phyloP scores from a whole-genome alignment of 2,329 filamentous ascomycete species.

The Aspergillus fructus region DNA sequence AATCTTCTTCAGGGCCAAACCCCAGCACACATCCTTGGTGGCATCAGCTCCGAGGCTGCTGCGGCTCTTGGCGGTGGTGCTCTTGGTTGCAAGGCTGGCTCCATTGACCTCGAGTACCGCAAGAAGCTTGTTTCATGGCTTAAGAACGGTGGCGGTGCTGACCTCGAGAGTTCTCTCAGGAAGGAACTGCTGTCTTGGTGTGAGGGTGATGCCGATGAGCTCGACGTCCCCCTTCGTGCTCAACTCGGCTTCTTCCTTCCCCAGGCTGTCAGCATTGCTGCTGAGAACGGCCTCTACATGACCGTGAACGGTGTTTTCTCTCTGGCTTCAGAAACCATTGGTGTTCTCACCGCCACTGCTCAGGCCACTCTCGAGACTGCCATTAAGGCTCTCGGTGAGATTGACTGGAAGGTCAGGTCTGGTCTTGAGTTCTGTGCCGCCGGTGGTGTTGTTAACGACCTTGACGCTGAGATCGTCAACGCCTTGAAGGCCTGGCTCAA shows the following conservation, averaged over 20 bases:
- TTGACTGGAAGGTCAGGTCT: slow-evolving; percentile 31
- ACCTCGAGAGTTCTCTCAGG: slow-evolving; percentile 29
- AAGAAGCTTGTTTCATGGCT: slow-evolving; percentile 32
- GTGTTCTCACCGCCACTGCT: slow-evolving; percentile 30
- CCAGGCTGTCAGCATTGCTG: slow-evolving; percentile 33
- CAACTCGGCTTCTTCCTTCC: slow-evolving; percentile 33
- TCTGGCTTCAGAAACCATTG: slow-evolving; percentile 25
- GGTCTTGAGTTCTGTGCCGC: slow-evolving; percentile 35
- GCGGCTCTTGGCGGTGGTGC: slow-evolving; percentile 37
- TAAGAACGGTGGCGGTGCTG: slow-evolving; percentile 18
- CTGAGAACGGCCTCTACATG: slow-evolving; percentile 36
- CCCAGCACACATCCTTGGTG: slow-evolving; percentile 24
- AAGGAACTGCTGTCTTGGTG: slow-evolving; percentile 33
- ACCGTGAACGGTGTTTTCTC: slow-evolving; percentile 37
- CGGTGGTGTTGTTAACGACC: slow-evolving; percentile 31
- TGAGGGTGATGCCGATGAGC: slow-evolving; percentile 26
- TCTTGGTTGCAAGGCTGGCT: slow-evolving; percentile 32
- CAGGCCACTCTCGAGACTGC: slow-evolving; percentile 31
- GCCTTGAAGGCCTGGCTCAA: slow-evolving; percentile 32
- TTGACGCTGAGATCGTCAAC: slow-evolving; percentile 33
- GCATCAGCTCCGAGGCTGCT: slow-evolving; percentile 33
- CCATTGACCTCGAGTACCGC: slow-evolving; percentile 28
- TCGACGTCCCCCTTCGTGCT: slow-evolving; percentile 26
- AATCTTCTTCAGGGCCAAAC: slow-evolving; percentile 24
- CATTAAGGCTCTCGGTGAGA: slow-evolving; percentile 22